Percentiles rank a stretch among this genome's conserved stretches.
phyloP scores from a whole-genome alignment of 2,329 filamentous ascomycete genomes.

The Paramyrothecium roridum region DNA sequence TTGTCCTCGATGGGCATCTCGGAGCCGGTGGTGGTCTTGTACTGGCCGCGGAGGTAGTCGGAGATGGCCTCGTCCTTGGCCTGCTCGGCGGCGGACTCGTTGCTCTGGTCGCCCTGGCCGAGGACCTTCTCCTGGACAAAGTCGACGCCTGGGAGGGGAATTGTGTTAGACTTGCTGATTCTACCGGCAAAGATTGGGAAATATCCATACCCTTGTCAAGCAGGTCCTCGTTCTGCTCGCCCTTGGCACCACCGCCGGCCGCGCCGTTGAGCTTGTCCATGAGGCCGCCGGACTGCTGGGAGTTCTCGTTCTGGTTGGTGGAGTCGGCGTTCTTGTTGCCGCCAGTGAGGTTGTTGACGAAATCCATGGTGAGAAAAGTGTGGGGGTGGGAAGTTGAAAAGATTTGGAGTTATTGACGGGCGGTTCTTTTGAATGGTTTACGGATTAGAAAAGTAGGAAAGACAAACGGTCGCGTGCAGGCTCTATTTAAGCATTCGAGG shows the following conservation, averaged over 20 bases:
- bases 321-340: slow-evolving; percentile 30
- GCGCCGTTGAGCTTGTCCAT: slow-evolving; percentile 68
- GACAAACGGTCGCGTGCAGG: not conserved
- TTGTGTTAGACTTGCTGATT: not conserved
- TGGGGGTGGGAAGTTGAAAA: not conserved
- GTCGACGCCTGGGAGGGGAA: slow-evolving; percentile 59
- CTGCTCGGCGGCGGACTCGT: slow-evolving; percentile 73
- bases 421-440: not conserved
- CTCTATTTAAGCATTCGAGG: not conserved
- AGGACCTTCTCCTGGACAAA: slow-evolving; percentile 74
- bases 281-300: slow-evolving; percentile 44
- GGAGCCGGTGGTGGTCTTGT: slow-evolving; percentile 65
- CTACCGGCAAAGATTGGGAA: not conserved
- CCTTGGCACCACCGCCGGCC: slow-evolving; percentile 68
- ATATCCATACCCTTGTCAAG: slow-evolving; percentile 68
- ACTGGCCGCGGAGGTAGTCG: slow-evolving; percentile 67
- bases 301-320: slow-evolving; percentile 22
- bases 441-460: not conserved
- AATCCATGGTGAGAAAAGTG: slow-evolving; percentile 43
- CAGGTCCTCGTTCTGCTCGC: slow-evolving; percentile 79
- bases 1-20: slow-evolving; percentile 72
- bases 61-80: slow-evolving; percentile 79
- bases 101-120: slow-evolving; percentile 66
- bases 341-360: slow-evolving; percentile 48
- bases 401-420: not conserved